Evolutionary conservation across 108 stramenopile genomes (phyloP).

Genomic region (Parmales sp.): DNA sequence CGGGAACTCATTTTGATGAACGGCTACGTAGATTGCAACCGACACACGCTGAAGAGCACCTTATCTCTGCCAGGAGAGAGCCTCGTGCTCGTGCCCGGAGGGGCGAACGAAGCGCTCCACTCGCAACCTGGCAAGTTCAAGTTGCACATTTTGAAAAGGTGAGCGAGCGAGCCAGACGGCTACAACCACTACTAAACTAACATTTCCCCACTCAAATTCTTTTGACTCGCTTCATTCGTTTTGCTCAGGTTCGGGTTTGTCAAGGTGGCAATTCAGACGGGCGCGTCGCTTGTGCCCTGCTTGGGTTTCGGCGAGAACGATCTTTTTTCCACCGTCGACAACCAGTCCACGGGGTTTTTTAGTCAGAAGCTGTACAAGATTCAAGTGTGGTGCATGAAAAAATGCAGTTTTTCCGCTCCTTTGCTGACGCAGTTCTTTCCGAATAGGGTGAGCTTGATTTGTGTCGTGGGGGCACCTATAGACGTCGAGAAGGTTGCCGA

Average conservation of each 20-base stretch:
- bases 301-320: constrained; percentile 31
- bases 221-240: no score
- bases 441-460: background rate
- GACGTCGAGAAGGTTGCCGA: background rate
- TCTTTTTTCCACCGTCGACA: constrained; percentile 10
- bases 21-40: constrained; percentile 13
- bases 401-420: background rate
- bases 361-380: background rate
- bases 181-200: no score
- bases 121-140: constrained; percentile 11
- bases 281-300: constrained; percentile 11
- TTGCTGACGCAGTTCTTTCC: background rate
- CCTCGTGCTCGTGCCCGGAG: constrained; percentile 46
- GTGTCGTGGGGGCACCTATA: background rate
- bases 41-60: background rate
- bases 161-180: no score
- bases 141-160: background rate
- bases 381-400: background rate
- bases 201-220: no score
- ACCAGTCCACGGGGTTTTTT: background rate
- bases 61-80: background rate
- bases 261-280: constrained; percentile 13
- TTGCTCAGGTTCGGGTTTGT: constrained; percentile 1
- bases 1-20: constrained; percentile 30
- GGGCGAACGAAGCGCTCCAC: constrained; percentile 37